Evolutionary conservation across 768 basidiomycete genomes (phyloP).

Genomic region (Boletus huronensis): DNA sequence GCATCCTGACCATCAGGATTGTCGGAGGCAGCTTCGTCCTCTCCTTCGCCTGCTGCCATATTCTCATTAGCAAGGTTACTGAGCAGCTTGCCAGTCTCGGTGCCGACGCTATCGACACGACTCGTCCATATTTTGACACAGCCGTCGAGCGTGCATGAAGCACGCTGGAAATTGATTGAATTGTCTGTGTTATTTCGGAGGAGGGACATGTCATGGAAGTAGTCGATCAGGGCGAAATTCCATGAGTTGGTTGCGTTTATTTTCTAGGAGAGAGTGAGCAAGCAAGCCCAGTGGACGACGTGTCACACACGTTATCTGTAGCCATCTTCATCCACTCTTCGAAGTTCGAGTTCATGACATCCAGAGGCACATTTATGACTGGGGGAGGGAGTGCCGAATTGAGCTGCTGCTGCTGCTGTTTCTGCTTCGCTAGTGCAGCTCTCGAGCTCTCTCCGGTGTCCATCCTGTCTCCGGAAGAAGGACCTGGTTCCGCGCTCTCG

Average conservation of each 20-base stretch:
- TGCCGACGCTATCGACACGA: slow-evolving; percentile 94
- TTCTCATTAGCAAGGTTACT: slow-evolving; percentile 79
- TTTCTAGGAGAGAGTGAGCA: slow-evolving; percentile 61
- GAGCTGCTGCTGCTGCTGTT: slow-evolving; percentile 55
- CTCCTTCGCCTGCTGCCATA: slow-evolving; percentile 53
- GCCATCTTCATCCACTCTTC: slow-evolving; percentile 99
- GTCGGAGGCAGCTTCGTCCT: slow-evolving; percentile 57
- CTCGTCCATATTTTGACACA: slow-evolving; percentile 99
- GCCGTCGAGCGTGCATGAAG: slow-evolving; percentile 94
- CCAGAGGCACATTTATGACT: slow-evolving; percentile 58
- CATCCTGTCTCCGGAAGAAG: slow-evolving; percentile 45
- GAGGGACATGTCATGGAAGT: slow-evolving; percentile 97
- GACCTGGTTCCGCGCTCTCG: slow-evolving; percentile 57
- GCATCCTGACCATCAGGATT: slow-evolving; percentile 65
- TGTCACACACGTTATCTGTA: slow-evolving; percentile 81
- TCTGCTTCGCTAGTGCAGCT: slow-evolving; percentile 50
- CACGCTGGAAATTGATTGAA: slow-evolving; percentile 98
- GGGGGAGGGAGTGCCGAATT: slow-evolving; percentile 58
- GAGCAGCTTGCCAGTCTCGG: slow-evolving; percentile 92
- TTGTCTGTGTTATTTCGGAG: slow-evolving; percentile 91
- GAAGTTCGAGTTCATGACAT: slow-evolving; percentile 89
- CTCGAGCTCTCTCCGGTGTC: slow-evolving; percentile 39
- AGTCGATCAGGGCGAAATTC: slow-evolving; percentile 97
- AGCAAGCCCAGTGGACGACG: not conserved
- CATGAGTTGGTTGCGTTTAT: slow-evolving; percentile 97